phyloP scores from a whole-genome alignment of 805 yeast genomes.

The Saccharomycopsis synnaedendra region DNA sequence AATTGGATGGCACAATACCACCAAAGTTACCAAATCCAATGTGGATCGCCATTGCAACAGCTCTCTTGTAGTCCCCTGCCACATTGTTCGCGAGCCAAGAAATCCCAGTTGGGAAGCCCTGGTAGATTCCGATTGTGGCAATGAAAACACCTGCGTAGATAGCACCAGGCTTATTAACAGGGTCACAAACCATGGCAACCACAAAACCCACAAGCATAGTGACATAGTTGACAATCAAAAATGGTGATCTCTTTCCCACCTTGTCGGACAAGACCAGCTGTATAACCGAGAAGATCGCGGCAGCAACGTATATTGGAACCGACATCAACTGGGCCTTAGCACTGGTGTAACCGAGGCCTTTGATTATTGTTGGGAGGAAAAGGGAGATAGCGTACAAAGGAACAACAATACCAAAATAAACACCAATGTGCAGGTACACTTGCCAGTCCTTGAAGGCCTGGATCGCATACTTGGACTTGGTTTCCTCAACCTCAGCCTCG shows the following conservation, averaged over 20 bases:
- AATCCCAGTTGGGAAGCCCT: constrained; percentile 24
- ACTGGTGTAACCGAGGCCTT: constrained; percentile 31
- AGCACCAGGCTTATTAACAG: constrained; percentile 19
- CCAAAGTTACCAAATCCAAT: constrained; percentile 29
- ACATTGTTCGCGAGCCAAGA: constrained; percentile 29
- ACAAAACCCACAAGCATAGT: constrained; percentile 26
- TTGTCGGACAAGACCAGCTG: constrained; percentile 23
- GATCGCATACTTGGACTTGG: constrained; percentile 7
- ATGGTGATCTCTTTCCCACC: constrained; percentile 24
- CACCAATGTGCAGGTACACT: constrained; percentile 21
- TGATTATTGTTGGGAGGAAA: constrained; percentile 34
- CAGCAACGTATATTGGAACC: constrained; percentile 31
- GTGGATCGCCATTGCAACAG: constrained; percentile 29
- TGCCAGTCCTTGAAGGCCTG: constrained; percentile 23
- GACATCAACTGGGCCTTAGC: constrained; percentile 32
- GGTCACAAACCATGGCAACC: constrained; percentile 22
- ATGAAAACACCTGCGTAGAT: constrained; percentile 25
- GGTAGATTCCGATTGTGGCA: constrained; percentile 23
- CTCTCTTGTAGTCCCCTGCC: constrained; percentile 26
- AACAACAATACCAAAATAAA: constrained; percentile 23
- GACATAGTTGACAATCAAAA: constrained; percentile 19
- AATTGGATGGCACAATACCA: constrained; percentile 27
- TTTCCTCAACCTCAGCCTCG: constrained; percentile 12
- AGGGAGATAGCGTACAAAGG: constrained; percentile 30
- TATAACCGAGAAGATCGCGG: constrained; percentile 23